Percentiles rank a stretch among this genome's conserved stretches.
Conservation (phyloP, 2,329 filamentous ascomycete genomes). For the Colletotrichum sp. region DNA sequence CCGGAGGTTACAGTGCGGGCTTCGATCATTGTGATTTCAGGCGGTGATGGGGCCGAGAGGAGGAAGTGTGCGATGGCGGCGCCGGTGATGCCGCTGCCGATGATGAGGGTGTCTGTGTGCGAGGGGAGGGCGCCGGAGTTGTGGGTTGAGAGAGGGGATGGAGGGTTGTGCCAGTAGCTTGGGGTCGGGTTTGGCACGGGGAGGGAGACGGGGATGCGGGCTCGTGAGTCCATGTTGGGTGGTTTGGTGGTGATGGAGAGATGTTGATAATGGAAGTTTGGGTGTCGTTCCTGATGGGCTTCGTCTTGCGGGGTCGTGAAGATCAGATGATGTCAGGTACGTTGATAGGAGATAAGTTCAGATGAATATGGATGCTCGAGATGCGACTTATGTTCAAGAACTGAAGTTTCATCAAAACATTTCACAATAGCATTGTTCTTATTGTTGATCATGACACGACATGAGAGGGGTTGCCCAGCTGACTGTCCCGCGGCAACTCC, state of each 20-base stretch:
- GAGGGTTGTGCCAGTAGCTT: conserved; percentile 52
- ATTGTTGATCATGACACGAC: background rate
- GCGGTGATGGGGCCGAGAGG: background rate
- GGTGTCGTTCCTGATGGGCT: background rate
- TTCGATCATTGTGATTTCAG: conserved; percentile 51
- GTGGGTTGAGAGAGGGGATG: conserved; percentile 35
- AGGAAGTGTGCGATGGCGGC: conserved; percentile 40
- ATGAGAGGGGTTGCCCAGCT: background rate
- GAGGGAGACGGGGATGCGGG: conserved; percentile 21
- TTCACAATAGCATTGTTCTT: background rate
- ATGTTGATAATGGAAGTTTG: background rate
- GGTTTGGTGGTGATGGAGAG: background rate
- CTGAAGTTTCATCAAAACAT: background rate
- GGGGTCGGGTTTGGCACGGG: conserved; percentile 46
- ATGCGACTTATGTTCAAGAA: background rate
- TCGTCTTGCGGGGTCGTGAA: background rate
- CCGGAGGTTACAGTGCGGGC: conserved; percentile 54
- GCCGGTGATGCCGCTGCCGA: conserved; percentile 62
- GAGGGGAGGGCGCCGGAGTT: conserved; percentile 31
- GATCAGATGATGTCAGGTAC: background rate
- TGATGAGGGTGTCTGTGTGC: conserved; percentile 53
- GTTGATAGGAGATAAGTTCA: background rate
- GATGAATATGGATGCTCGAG: background rate
- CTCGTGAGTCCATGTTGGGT: conserved; percentile 1
- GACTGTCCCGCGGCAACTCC: background rate